Conservation (phyloP, 1,284 basidiomycete genomes). For the Ustilago xerochloae region DNA sequence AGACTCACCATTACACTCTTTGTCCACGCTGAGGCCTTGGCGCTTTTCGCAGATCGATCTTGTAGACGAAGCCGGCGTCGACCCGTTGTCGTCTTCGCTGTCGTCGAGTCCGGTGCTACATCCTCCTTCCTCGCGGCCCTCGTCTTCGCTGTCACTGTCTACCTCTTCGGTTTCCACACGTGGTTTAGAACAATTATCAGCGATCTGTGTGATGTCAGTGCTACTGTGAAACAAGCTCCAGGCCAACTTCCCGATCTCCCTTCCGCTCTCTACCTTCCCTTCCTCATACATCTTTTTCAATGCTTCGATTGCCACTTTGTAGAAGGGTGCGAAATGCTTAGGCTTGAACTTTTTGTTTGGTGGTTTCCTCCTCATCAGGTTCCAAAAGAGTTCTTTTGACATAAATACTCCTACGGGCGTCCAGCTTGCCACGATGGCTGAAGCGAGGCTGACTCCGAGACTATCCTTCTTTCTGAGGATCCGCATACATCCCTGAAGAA, state of each 20-base stretch:
- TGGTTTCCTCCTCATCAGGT: background rate
- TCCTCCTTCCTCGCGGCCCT: too few species aligned
- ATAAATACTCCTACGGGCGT: background rate
- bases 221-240: background rate
- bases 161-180: too few species aligned
- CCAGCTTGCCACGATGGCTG: constrained; percentile 2
- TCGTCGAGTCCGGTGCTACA: too few species aligned
- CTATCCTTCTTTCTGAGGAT: background rate
- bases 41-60: too few species aligned
- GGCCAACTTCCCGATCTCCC: background rate
- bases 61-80: too few species aligned
- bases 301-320: background rate
- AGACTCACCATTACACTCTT: too few species aligned
- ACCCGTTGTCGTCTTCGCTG: too few species aligned
- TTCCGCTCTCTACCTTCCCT: background rate
- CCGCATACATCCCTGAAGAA: background rate
- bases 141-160: too few species aligned
- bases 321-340: too few species aligned
- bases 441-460: background rate
- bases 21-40: too few species aligned
- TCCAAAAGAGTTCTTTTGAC: background rate
- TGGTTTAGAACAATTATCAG: too few species aligned
- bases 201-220: too few species aligned
- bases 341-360: background rate
- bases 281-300: background rate